Base-by-base conservation (phyloP, 2,329 filamentous ascomycete species). In the Annulohypoxylon truncatum region DNA sequence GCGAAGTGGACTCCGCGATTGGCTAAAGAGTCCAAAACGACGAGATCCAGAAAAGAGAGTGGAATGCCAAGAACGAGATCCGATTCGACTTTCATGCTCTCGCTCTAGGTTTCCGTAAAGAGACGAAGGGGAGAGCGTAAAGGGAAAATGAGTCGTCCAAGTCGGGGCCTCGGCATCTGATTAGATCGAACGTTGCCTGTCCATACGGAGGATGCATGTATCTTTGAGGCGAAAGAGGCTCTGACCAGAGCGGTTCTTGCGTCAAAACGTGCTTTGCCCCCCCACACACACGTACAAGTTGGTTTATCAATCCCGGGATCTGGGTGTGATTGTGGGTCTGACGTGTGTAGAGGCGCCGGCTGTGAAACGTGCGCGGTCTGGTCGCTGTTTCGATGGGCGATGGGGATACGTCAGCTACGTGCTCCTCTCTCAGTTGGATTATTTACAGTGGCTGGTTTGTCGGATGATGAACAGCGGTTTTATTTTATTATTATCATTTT, bases 351-450 rank as follows among this genome's bases (percentile, higher is more conserved):
- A 28, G 12, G 46, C 46, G 26, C 46, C 48, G 38, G 44, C 47
- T 38, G 58, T 68, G 66, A 68, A 68, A 68, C 66, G 57, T 10
- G 66, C 50, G 50, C 50, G 61, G 66, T 68, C 62, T 68, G 61
- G 66, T 26, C 48, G 62, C 50, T 31, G 66, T 68, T 68, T 68
- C 66, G 62, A 24, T 40, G 18, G 28, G 4, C 1, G 38, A 50
- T 44, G 38, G 50, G 20, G 26, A 15, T 59, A 52, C 61, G 65
- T 68, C 47, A 61, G 48, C 53, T 48, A 31, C 8, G n/a, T 9
- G 20, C 12, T 50, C n/a, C 22, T 47, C n/a, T n/a, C n/a, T n/a
- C n/a, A n/a, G n/a, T 28, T 13, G 3, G 13, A 46, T 26, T 50
- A 26, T 18, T 18, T 35, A n/a, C 18, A 40, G 2, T 24, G 35